These are phyloP conservation scores for Gnomoniopsis smithogilvyi DNA, from an alignment of 2,329 filamentous ascomycete species.

Conservation along the genomic window DNA sequence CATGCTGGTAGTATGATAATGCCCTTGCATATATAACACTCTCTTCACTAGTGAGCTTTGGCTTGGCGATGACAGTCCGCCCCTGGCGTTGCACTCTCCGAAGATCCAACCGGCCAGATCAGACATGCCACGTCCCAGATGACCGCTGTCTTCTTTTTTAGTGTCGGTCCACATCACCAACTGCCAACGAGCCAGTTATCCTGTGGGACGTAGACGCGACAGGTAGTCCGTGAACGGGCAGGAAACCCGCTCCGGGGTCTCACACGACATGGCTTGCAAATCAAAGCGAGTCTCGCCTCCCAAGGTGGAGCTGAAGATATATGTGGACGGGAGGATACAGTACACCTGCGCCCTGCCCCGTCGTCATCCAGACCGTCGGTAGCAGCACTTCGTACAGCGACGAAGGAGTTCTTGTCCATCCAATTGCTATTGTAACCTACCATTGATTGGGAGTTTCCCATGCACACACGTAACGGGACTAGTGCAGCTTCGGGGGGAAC, in stretches of 20 bases:
- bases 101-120: background rate
- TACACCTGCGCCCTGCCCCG: background rate
- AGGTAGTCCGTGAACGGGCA: too few relatives aligned
- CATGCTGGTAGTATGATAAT: too few relatives aligned
- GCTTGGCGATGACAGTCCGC: background rate
- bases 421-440: background rate
- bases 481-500: slow-evolving; percentile 13
- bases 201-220: too few relatives aligned
- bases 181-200: background rate
- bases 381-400: background rate
- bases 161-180: background rate
- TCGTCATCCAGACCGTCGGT: background rate
- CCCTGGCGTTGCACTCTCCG: background rate
- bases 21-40: too few relatives aligned
- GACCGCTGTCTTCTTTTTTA: background rate
- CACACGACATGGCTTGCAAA: too few relatives aligned
- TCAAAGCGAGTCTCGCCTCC: too few relatives aligned
- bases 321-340: background rate
- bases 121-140: background rate
- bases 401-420: background rate
- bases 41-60: too few relatives aligned
- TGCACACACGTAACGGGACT: slow-evolving; percentile 4
- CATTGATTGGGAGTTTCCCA: background rate
- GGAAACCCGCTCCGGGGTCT: too few relatives aligned
- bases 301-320: background rate